These are phyloP conservation scores for Umbilicus rupestris DNA, from an alignment of 164 flowering plant genomes.

Conservation along the genomic window DNA sequence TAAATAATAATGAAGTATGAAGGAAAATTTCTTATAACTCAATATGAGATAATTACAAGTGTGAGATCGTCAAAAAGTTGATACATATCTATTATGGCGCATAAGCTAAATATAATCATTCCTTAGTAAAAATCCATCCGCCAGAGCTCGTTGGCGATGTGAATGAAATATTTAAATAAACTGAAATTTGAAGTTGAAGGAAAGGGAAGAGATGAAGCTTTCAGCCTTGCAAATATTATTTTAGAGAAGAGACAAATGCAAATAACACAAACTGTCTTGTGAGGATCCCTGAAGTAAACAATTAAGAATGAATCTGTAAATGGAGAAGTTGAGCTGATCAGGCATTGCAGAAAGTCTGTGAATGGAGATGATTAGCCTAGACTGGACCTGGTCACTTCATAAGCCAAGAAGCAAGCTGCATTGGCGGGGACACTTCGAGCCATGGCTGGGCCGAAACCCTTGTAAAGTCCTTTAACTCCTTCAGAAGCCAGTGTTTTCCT, in stretches of 20 bases:
- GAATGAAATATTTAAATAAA: not conserved
- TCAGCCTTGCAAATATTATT: too few species aligned
- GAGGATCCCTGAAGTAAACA: not conserved
- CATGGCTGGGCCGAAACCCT: slow-evolving; percentile 98
- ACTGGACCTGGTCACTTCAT: slow-evolving; percentile 77
- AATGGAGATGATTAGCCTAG: slow-evolving; percentile 19
- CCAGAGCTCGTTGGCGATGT: too few species aligned
- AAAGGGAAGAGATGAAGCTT: too few species aligned
- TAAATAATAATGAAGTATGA: too few species aligned
- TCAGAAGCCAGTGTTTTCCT: slow-evolving; percentile 61
- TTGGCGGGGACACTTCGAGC: slow-evolving; percentile 91
- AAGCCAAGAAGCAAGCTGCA: slow-evolving; percentile 95
- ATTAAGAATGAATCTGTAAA: not conserved
- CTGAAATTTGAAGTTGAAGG: not conserved
- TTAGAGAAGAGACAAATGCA: not conserved
- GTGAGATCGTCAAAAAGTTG: too few species aligned
- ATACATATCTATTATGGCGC: too few species aligned
- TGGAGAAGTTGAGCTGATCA: not conserved
- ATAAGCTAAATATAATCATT: too few species aligned
- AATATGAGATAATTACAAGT: too few species aligned
- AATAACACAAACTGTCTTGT: not conserved
- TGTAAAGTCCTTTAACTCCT: slow-evolving; percentile 82
- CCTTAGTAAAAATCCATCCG: too few species aligned
- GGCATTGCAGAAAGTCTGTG: not conserved
- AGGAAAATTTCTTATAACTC: too few species aligned